These are phyloP conservation scores for Solanum tarapatanum DNA, from an alignment of 257 asterid species.

Conservation along the genomic window DNA sequence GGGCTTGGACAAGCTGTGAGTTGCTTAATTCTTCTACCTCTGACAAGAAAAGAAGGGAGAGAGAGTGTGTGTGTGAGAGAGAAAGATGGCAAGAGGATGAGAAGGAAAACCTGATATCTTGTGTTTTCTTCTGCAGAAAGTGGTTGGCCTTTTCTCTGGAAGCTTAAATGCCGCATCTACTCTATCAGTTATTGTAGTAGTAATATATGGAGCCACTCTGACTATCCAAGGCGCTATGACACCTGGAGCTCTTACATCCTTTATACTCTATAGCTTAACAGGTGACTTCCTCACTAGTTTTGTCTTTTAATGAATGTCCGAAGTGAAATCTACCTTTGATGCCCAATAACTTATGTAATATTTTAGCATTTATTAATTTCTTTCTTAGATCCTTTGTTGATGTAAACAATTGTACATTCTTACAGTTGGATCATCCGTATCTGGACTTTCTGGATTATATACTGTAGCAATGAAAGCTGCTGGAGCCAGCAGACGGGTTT, in stretches of 20 bases:
- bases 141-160: conserved; percentile 65
- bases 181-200: conserved; percentile 68
- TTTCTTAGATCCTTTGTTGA: conserved; percentile 3
- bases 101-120: conserved; percentile 2
- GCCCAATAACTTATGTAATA: not conserved
- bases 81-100: not conserved
- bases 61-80: not conserved
- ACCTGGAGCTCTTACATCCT: conserved; percentile 76
- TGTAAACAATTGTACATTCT: not conserved
- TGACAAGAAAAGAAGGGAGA: not conserved
- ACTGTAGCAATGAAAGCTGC: conserved; percentile 86
- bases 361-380: not conserved
- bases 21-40: conserved; percentile 7
- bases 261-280: conserved; percentile 79
- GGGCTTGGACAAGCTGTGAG: conserved; percentile 85
- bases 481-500: conserved; percentile 88
- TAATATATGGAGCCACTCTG: conserved; percentile 65
- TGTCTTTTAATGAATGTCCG: not conserved
- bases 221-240: conserved; percentile 74
- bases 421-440: conserved; percentile 74
- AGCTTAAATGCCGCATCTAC: conserved; percentile 76
- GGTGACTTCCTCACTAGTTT: conserved; percentile 21
- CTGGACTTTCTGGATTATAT: conserved; percentile 59
- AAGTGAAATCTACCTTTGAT: not conserved
- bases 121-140: conserved; percentile 35